A percentile compares a stretch with the other conserved stretches of the same genome.
These are phyloP conservation scores for Pichia manshurica DNA, from an alignment of 805 yeast species.

Conservation along the genomic window DNA sequence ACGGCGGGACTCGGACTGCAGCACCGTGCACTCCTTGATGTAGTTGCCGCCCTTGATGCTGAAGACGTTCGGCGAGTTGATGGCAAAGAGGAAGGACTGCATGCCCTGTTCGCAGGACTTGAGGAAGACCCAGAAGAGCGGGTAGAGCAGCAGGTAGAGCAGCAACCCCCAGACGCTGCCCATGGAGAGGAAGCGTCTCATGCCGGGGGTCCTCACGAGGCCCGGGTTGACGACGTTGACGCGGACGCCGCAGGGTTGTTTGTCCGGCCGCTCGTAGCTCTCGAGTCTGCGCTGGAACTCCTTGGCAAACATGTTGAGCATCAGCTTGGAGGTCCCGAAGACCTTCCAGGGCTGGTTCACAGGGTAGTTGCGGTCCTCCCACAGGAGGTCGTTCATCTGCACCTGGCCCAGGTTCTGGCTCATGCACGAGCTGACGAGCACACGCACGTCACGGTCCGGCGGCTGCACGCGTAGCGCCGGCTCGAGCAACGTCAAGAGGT, in stretches of 20 bases:
- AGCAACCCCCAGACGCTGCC: slow-evolving; percentile 62
- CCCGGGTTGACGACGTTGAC: slow-evolving; percentile 87
- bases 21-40: slow-evolving; percentile 65
- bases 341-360: slow-evolving; percentile 61
- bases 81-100: slow-evolving; percentile 65
- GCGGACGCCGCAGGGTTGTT: slow-evolving; percentile 62
- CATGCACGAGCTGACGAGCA: slow-evolving; percentile 72
- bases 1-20: slow-evolving; percentile 44
- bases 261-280: slow-evolving; percentile 59
- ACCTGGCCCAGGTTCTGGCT: slow-evolving; percentile 69
- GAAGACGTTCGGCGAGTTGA: slow-evolving; percentile 65
- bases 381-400: slow-evolving; percentile 56
- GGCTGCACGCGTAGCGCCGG: slow-evolving; percentile 88
- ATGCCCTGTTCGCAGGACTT: slow-evolving; percentile 76
- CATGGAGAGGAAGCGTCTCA: slow-evolving; percentile 69
- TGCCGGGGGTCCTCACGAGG: slow-evolving; percentile 78
- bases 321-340: slow-evolving; percentile 77
- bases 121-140: slow-evolving; percentile 75
- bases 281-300: slow-evolving; percentile 68
- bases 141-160: slow-evolving; percentile 64
- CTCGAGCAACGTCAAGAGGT: slow-evolving; percentile 69
- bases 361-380: slow-evolving; percentile 57
- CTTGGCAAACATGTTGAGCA: slow-evolving; percentile 67
- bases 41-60: slow-evolving; percentile 60
- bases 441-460: slow-evolving; percentile 88